These are phyloP conservation scores for Pythium grandisporangium DNA, from an alignment of 352 stramenopile species.

Conservation along the genomic window DNA sequence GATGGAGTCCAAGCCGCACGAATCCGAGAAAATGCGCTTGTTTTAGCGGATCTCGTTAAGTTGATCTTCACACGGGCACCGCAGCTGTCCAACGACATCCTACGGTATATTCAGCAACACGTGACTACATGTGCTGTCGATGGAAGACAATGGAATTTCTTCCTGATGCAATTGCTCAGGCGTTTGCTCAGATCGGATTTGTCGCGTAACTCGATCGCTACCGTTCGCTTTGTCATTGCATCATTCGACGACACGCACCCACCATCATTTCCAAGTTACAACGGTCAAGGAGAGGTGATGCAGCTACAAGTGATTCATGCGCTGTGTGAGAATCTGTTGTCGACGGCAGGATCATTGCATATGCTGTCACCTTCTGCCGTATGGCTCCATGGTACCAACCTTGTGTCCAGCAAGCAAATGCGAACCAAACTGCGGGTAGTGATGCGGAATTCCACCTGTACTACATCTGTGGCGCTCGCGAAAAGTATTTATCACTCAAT, in stretches of 20 bases:
- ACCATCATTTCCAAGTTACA: too few species aligned
- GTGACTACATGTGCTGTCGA: constrained; percentile 5
- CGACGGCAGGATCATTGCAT: too few species aligned
- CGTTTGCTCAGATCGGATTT: constrained; percentile 7
- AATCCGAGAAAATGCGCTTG: constrained; percentile 11
- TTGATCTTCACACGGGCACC: not conserved
- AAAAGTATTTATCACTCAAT: not conserved
- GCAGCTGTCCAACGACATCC: not conserved
- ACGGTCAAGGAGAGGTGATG: too few species aligned
- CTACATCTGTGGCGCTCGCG: not conserved
- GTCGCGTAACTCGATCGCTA: not conserved
- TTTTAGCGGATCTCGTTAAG: not conserved
- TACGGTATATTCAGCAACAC: constrained; percentile 11
- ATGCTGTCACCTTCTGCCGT: not conserved
- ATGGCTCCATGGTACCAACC: not conserved
- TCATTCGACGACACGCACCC: constrained; percentile 9
- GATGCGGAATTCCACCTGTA: not conserved
- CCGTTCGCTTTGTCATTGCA: constrained; percentile 2
- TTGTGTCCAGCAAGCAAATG: not conserved
- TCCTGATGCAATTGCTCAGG: constrained; percentile 8
- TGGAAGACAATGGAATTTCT: constrained; percentile 8
- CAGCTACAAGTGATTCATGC: too few species aligned
- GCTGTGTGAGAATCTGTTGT: too few species aligned
- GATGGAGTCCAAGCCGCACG: not conserved
- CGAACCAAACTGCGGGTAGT: not conserved